These are phyloP conservation scores for Ophiostoma montium DNA, from an alignment of 2,329 filamentous ascomycete species.

Conservation along the genomic window DNA sequence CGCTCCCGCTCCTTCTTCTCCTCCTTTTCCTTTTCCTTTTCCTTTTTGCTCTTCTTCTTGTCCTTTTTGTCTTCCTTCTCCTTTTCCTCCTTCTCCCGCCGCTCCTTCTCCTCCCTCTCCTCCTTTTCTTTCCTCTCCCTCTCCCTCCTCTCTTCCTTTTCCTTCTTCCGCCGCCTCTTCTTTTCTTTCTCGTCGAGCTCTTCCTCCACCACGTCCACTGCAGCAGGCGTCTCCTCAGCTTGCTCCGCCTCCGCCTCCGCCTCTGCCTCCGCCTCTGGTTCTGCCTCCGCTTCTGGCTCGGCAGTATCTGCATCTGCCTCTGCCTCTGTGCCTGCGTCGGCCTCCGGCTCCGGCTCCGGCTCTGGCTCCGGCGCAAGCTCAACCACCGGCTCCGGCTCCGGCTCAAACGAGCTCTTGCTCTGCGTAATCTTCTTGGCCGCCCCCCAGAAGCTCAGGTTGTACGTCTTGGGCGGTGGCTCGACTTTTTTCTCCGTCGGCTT, in stretches of 20 bases:
- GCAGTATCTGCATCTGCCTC: conserved; percentile 7
- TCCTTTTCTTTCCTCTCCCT: conserved; percentile 1
- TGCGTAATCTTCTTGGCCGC: conserved; percentile 28
- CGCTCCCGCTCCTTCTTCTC: neutral
- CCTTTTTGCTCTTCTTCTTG: neutral
- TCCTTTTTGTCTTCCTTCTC: neutral
- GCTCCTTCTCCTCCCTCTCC: neutral
- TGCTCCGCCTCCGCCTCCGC: neutral
- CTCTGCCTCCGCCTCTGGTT: neutral
- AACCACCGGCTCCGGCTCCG: neutral
- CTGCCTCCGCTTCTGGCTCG: neutral
- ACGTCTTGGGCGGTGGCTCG: conserved; percentile 23
- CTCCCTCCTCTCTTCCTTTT: conserved; percentile 7
- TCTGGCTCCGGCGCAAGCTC: conserved; percentile 7
- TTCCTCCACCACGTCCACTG: conserved; percentile 28
- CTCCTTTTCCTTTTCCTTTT: neutral
- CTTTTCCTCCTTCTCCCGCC: neutral
- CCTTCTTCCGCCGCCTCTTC: conserved; percentile 3
- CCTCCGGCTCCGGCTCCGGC: neutral
- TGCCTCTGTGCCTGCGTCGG: neutral
- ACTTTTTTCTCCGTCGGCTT: conserved; percentile 20
- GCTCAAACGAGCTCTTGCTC: conserved; percentile 25
- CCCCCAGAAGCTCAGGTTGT: conserved; percentile 35
- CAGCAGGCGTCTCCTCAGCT: neutral
- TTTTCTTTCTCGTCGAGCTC: neutral